These are phyloP conservation scores for Durotheca rogersii DNA, from an alignment of 495 filamentous ascomycete species.

Conservation along the genomic window DNA sequence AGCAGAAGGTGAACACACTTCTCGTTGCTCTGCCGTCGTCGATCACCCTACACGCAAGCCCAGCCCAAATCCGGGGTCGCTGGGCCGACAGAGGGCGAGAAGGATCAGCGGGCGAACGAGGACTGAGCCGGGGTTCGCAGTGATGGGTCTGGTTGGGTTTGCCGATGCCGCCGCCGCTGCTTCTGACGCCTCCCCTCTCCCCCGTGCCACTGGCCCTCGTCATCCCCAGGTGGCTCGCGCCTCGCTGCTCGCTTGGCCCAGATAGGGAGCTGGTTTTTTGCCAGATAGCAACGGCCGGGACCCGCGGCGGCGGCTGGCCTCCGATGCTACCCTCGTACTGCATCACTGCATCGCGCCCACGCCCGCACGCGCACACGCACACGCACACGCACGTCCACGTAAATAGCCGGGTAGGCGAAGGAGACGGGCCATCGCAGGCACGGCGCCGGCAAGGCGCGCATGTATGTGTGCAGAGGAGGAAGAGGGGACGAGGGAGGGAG, in stretches of 20 bases:
- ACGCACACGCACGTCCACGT: too few relatives aligned
- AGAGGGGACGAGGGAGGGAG: too few relatives aligned
- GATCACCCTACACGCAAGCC: too few relatives aligned
- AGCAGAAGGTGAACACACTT: too few relatives aligned
- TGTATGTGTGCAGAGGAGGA: too few relatives aligned
- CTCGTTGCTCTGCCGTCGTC: too few relatives aligned
- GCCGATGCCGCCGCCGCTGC: not conserved
- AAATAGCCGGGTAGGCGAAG: too few relatives aligned
- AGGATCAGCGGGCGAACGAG: not conserved
- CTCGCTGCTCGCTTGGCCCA: constrained; percentile 8
- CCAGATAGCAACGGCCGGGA: constrained; percentile 14
- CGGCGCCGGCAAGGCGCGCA: too few relatives aligned
- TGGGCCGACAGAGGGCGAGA: not conserved
- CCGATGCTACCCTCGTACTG: constrained; percentile 2
- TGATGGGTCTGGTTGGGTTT: not conserved
- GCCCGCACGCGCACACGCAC: too few relatives aligned
- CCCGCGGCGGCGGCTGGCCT: constrained; percentile 8
- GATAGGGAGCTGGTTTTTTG: constrained; percentile 22
- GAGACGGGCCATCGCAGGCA: too few relatives aligned
- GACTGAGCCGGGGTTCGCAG: not conserved
- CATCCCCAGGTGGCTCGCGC: not conserved
- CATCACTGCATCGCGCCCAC: too few relatives aligned
- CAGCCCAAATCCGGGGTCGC: not conserved
- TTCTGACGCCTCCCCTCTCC: not conserved
- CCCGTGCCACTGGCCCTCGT: not conserved